Percentiles rank a stretch among this genome's conserved stretches.
These are phyloP conservation scores for Fusarium multiceps DNA, from an alignment of 2,329 filamentous ascomycete species.

Conservation along the genomic window DNA sequence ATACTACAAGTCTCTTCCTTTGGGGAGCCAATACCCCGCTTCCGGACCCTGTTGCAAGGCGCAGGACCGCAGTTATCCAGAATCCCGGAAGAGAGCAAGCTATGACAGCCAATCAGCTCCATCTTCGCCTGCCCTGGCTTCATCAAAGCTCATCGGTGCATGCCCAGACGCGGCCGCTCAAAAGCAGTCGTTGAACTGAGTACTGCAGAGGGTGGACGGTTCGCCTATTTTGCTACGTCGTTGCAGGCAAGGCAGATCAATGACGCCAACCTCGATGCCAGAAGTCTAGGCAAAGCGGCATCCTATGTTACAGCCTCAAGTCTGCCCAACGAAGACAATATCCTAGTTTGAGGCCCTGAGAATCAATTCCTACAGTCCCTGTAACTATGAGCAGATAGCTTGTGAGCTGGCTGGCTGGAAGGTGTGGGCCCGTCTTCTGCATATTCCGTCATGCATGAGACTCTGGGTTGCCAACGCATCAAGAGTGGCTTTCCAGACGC, in stretches of 20 bases:
- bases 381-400: constrained; percentile 20
- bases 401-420: constrained; percentile 40
- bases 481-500: constrained; percentile 49
- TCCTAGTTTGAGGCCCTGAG: constrained; percentile 33
- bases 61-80: constrained; percentile 41
- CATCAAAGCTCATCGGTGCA: constrained; percentile 26
- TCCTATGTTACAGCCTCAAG: background rate
- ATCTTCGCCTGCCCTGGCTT: constrained; percentile 9
- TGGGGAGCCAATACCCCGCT: constrained; percentile 31
- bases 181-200: constrained; percentile 1
- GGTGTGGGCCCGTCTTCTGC: constrained; percentile 53
- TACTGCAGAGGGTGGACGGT: constrained; percentile 15
- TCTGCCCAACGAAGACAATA: constrained; percentile 20
- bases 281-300: background rate
- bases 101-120: constrained; percentile 39
- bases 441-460: constrained; percentile 69
- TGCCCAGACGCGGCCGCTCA: constrained; percentile 27
- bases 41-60: constrained; percentile 35
- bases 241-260: constrained; percentile 6
- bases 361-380: constrained; percentile 24
- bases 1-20: constrained; percentile 24
- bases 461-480: constrained; percentile 53
- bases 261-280: constrained; percentile 6
- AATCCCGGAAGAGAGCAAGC: constrained; percentile 34
- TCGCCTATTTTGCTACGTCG: constrained; percentile 19